These are phyloP conservation scores for Trichosporon inkin DNA, from an alignment of 1,284 basidiomycete species.

Conservation along the genomic window DNA sequence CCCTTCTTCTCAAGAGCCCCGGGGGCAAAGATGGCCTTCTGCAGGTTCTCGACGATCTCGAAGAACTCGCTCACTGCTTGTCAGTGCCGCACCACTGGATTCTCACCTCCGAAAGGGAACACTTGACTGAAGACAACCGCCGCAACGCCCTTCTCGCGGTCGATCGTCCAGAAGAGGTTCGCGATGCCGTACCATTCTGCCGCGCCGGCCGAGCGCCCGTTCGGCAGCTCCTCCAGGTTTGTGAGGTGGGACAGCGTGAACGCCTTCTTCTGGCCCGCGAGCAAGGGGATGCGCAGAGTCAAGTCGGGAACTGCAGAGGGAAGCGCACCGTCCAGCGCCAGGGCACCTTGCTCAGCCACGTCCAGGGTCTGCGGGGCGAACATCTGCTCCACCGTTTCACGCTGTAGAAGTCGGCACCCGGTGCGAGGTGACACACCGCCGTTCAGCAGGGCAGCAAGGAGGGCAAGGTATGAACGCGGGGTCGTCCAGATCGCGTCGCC, in stretches of 20 bases:
- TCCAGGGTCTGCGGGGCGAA: conserved; percentile 23
- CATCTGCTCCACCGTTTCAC: conserved; percentile 22
- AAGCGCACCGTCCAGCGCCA: conserved; percentile 12
- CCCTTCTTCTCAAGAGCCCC: neutral
- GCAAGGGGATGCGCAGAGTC: conserved; percentile 11
- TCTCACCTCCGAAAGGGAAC: neutral
- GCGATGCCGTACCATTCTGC: conserved; percentile 30
- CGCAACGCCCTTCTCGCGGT: conserved; percentile 12
- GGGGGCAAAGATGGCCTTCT: neutral
- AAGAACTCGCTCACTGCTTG: conserved; percentile 1
- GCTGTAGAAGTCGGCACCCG: conserved; percentile 21
- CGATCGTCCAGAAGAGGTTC: conserved; percentile 28
- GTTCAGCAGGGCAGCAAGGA: conserved; percentile 22
- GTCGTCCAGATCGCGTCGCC: conserved; percentile 24
- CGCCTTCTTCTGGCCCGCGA: conserved; percentile 20
- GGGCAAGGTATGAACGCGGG: conserved; percentile 20
- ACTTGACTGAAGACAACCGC: neutral
- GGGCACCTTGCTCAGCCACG: conserved; percentile 20
- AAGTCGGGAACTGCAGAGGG: conserved; percentile 1
- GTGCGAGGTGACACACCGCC: conserved; percentile 17
- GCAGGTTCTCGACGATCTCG: neutral
- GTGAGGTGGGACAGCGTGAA: conserved; percentile 28
- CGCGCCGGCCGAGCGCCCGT: conserved; percentile 21
- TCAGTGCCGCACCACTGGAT: neutral
- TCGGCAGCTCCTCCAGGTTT: conserved; percentile 26